Percentiles rank a stretch among this genome's conserved stretches.
Evolutionary conservation across 1,284 basidiomycete species (phyloP).

Genomic region (Irpex lacteus): DNA sequence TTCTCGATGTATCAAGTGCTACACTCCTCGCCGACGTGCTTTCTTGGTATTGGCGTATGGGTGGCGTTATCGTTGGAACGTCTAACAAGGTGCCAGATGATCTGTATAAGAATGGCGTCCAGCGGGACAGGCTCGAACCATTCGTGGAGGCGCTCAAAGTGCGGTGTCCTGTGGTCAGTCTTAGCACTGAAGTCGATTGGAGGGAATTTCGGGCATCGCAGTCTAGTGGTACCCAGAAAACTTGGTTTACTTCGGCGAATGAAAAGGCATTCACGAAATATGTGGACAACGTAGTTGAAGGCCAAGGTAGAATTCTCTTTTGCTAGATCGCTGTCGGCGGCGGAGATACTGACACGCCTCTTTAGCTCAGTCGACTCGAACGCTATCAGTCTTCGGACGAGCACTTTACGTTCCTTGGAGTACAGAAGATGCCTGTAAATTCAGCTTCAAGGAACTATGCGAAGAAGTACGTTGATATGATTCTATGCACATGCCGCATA

Average conservation of each 20-base stretch:
- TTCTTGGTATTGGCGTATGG: constrained; percentile 75
- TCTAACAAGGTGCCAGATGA: constrained; percentile 67
- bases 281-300: constrained; percentile 5
- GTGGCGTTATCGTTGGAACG: constrained; percentile 59
- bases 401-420: constrained; percentile 47
- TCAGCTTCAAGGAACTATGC: constrained; percentile 63
- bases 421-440: constrained; percentile 42
- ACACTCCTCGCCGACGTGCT: constrained; percentile 68
- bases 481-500: background rate
- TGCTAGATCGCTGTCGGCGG: background rate
- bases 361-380: constrained; percentile 10
- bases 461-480: constrained; percentile 40
- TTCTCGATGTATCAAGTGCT: constrained; percentile 69
- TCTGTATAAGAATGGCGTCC: constrained; percentile 69
- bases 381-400: constrained; percentile 41
- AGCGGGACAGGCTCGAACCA: constrained; percentile 57
- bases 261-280: constrained; percentile 24
- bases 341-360: background rate
- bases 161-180: constrained; percentile 58
- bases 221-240: constrained; percentile 17
- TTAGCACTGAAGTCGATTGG: constrained; percentile 49
- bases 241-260: constrained; percentile 33
- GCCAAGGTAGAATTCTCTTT: background rate
- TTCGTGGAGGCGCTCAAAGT: constrained; percentile 65
- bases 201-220: constrained; percentile 22